Evolutionary conservation across 805 yeast genomes (phyloP).

Genomic region (Kazachstania africana): DNA sequence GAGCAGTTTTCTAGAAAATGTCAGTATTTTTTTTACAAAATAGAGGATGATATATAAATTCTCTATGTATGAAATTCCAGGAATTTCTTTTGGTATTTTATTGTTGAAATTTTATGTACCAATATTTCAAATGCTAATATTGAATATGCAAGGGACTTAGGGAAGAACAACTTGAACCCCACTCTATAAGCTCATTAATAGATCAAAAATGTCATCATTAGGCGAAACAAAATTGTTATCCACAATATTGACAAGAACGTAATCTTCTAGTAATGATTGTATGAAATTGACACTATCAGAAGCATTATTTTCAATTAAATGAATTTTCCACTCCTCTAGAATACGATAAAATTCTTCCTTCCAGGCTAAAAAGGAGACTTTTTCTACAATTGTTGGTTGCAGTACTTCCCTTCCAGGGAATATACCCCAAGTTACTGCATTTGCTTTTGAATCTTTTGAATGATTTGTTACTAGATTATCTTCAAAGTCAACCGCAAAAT

Average conservation of each 20-base stretch:
- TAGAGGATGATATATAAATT: not conserved
- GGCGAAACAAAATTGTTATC: constrained; percentile 65
- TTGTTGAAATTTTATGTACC: not conserved
- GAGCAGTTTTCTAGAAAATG: constrained; percentile 44
- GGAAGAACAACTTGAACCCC: too few relatives aligned
- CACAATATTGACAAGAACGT: constrained; percentile 74
- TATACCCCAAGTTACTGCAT: constrained; percentile 97
- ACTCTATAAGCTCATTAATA: constrained; percentile 30
- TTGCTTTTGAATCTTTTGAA: constrained; percentile 57
- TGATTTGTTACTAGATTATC: constrained; percentile 57
- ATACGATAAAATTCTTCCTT: constrained; percentile 87
- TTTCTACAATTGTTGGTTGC: constrained; percentile 94
- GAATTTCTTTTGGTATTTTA: not conserved
- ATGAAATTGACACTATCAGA: constrained; percentile 18
- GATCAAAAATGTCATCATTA: constrained; percentile 43
- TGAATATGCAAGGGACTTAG: too few relatives aligned
- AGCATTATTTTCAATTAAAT: constrained; percentile 31
- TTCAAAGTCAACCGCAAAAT: constrained; percentile 58
- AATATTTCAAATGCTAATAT: too few relatives aligned
- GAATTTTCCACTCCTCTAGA: constrained; percentile 65
- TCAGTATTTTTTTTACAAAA: too few relatives aligned
- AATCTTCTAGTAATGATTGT: constrained; percentile 35
- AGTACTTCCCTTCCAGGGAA: constrained; percentile 91
- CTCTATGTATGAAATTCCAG: not conserved
- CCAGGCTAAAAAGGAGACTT: constrained; percentile 89